These are phyloP conservation scores for Neurospora crassa DNA, from an alignment of 2,329 filamentous ascomycete species.

Conservation along the genomic window DNA sequence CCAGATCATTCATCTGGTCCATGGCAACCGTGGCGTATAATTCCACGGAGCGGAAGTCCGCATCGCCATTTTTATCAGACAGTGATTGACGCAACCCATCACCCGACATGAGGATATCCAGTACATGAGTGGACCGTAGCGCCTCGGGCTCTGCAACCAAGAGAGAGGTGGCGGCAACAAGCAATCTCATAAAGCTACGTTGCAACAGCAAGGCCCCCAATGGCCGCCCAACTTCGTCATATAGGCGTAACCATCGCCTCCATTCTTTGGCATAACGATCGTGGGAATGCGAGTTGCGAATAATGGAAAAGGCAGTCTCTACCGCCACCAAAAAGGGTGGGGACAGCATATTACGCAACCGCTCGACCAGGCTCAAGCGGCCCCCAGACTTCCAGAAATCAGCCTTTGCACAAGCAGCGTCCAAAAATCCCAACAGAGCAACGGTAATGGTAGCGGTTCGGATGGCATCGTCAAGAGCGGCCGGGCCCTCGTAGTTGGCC, in stretches of 20 bases:
- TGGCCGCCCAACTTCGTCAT: conserved; percentile 68
- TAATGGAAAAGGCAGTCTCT: conserved; percentile 82
- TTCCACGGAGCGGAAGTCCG: conserved; percentile 47
- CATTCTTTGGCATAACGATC: conserved; percentile 67
- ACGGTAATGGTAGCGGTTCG: conserved; percentile 67
- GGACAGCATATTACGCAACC: conserved; percentile 64
- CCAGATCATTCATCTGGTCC: conserved; percentile 77
- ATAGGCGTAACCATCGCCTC: conserved; percentile 78
- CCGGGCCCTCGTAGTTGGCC: conserved; percentile 45
- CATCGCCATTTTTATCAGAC: conserved; percentile 34
- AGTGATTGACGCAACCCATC: conserved; percentile 36
- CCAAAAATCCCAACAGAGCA: conserved; percentile 82
- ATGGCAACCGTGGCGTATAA: conserved; percentile 62
- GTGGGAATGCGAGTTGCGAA: conserved; percentile 65
- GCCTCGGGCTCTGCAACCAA: conserved; percentile 54
- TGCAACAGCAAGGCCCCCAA: conserved; percentile 87
- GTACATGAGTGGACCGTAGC: conserved; percentile 52
- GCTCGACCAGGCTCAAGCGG: conserved; percentile 62
- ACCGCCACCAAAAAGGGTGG: conserved; percentile 78
- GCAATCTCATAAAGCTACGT: conserved; percentile 75
- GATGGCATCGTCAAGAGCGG: conserved; percentile 56
- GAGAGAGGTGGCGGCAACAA: conserved; percentile 69
- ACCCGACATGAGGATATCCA: conserved; percentile 63
- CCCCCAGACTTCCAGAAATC: conserved; percentile 74
- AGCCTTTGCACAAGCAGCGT: conserved; percentile 67